Evolutionary conservation across 2,329 filamentous ascomycete species (phyloP).

Genomic region (Ceratocystis eucalypticola): DNA sequence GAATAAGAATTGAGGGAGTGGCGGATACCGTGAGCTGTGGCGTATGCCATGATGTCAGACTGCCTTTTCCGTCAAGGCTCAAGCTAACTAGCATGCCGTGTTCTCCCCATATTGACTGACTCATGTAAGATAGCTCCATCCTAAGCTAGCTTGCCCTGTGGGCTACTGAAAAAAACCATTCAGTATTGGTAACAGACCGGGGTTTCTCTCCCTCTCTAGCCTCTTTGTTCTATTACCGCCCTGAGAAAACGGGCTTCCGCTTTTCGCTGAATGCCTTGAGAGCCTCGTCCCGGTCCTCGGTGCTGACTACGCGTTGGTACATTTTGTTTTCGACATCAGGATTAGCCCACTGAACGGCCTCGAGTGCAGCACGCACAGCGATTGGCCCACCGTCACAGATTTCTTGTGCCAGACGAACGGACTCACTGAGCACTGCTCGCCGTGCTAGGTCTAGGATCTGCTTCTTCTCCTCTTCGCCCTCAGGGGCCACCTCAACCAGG

Average conservation of each 20-base stretch:
- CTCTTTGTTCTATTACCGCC: slow-evolving; percentile 28
- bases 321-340: slow-evolving; percentile 75
- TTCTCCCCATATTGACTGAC: not conserved
- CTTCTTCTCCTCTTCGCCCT: slow-evolving; percentile 26
- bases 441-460: slow-evolving; percentile 45
- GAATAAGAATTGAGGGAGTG: not conserved
- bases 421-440: slow-evolving; percentile 57
- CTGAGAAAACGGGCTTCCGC: slow-evolving; percentile 46
- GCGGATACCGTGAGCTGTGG: slow-evolving; percentile 5
- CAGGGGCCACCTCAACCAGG: slow-evolving; percentile 61
- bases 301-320: slow-evolving; percentile 71
- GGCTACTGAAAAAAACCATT: not conserved
- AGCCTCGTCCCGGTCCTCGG: slow-evolving; percentile 79
- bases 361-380: slow-evolving; percentile 63
- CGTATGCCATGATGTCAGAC: slow-evolving; percentile 14
- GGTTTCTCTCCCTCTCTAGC: not conserved
- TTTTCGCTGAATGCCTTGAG: slow-evolving; percentile 65
- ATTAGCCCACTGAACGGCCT: slow-evolving; percentile 58
- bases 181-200: not conserved
- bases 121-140: not conserved
- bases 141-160: not conserved
- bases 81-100: not conserved
- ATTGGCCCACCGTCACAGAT: slow-evolving; percentile 86
- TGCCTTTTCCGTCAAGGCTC: not conserved
- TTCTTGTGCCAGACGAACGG: slow-evolving; percentile 63